Percentiles rank a stretch among this genome's conserved stretches.
phyloP scores from a whole-genome alignment of 2,329 filamentous ascomycete species.

The Cladophialophora psammophila region DNA sequence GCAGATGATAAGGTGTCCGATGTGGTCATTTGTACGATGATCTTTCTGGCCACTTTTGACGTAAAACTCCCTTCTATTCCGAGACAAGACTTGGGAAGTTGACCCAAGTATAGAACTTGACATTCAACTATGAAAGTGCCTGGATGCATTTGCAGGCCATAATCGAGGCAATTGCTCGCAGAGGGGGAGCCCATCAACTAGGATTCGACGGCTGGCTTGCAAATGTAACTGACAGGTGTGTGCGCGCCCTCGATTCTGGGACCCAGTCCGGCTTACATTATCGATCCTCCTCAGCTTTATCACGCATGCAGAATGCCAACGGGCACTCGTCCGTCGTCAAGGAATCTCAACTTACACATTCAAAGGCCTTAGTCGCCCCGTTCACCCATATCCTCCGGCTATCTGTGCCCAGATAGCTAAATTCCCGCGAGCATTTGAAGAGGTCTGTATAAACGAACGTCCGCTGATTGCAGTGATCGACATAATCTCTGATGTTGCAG shows the following conservation, averaged over 20 bases:
- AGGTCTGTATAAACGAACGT: neutral
- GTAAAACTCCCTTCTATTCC: neutral
- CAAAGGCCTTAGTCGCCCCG: neutral
- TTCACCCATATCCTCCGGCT: neutral
- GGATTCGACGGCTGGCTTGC: slow-evolving; percentile 1
- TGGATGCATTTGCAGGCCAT: neutral
- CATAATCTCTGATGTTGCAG: neutral
- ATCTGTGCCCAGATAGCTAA: neutral
- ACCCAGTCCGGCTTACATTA: neutral
- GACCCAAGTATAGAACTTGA: neutral
- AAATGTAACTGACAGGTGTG: neutral
- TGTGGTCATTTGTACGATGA: neutral
- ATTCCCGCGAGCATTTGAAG: neutral
- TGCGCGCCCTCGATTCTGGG: neutral
- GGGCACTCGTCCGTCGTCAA: neutral
- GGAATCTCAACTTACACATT: neutral
- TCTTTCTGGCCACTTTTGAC: neutral
- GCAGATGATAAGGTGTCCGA: neutral
- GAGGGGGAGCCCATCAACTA: neutral
- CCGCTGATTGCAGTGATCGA: neutral
- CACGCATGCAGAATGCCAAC: neutral
- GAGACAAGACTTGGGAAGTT: neutral
- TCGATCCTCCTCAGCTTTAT: neutral
- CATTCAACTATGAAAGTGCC: neutral
- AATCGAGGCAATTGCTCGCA: neutral